Conservation (phyloP, 768 basidiomycete species). For the Guyanaporus albipodus region DNA sequence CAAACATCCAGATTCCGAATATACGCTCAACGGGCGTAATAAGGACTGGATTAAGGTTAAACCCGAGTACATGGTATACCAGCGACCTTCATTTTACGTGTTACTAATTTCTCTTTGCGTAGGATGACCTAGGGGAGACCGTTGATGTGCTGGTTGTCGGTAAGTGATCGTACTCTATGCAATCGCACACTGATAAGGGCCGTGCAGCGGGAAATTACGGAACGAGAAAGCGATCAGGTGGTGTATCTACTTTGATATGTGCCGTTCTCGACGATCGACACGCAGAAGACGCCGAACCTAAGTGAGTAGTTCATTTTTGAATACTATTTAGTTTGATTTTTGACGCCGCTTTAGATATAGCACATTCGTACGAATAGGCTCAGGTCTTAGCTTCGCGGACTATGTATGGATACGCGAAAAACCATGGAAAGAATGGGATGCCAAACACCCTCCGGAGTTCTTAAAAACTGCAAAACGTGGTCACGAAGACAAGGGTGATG, state of each 20-base stretch:
- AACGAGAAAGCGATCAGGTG: conserved; percentile 78
- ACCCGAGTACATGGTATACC: conserved; percentile 77
- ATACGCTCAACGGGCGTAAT: conserved; percentile 82
- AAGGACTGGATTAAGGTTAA: conserved; percentile 95
- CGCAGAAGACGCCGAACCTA: conserved; percentile 50
- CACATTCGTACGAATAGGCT: conserved; percentile 85
- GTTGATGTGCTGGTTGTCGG: conserved; percentile 91
- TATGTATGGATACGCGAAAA: conserved; percentile 81
- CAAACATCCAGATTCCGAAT: conserved; percentile 78
- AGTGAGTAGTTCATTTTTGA: conserved; percentile 37
- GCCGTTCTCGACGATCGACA: conserved; percentile 80
- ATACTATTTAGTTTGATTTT: not conserved
- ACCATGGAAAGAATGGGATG: conserved; percentile 80
- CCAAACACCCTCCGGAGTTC: conserved; percentile 69
- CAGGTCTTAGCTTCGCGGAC: conserved; percentile 82
- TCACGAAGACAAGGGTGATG: conserved; percentile 81
- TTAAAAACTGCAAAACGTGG: conserved; percentile 54
- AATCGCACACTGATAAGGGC: not conserved
- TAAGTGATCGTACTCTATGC: conserved; percentile 31
- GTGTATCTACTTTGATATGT: conserved; percentile 85
- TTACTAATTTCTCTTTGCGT: not conserved
- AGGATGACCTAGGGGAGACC: conserved; percentile 92
- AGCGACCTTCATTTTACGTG: not conserved
- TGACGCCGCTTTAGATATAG: conserved; percentile 56
- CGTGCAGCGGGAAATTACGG: conserved; percentile 83